Conservation (phyloP, 805 yeast species). For the Candida stauntonica region DNA sequence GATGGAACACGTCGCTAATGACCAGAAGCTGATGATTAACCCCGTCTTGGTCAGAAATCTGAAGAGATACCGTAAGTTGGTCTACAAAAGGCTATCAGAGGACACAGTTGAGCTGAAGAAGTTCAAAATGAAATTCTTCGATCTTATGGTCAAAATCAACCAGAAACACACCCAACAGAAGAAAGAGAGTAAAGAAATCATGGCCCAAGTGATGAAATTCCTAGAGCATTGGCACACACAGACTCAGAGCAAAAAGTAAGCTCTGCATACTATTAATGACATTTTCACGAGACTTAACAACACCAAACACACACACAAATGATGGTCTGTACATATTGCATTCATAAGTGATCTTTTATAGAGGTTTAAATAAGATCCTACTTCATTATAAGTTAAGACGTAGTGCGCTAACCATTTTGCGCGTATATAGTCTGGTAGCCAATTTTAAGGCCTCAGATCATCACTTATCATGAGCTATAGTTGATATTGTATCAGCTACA, state of each 20-base stretch:
- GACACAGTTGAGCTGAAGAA: not conserved
- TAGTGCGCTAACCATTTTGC: too few relatives aligned
- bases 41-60: not conserved
- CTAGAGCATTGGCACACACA: slow-evolving; percentile 3
- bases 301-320: too few relatives aligned
- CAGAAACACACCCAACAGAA: slow-evolving; percentile 1
- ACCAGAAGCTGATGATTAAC: slow-evolving; percentile 2
- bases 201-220: slow-evolving; percentile 3
- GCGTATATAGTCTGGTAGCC: too few relatives aligned
- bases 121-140: not conserved
- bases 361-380: too few relatives aligned
- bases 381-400: too few relatives aligned
- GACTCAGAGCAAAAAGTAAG: not conserved
- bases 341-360: too few relatives aligned
- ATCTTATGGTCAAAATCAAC: not conserved
- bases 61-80: slow-evolving; percentile 2
- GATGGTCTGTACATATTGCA: too few relatives aligned
- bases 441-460: too few relatives aligned
- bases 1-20: slow-evolving; percentile 2
- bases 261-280: too few relatives aligned
- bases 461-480: too few relatives aligned
- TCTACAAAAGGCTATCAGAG: not conserved
- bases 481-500: too few relatives aligned
- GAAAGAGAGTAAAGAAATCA: not conserved
- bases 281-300: too few relatives aligned